Percentiles rank a stretch among this genome's conserved stretches.
Evolutionary conservation across 1,284 basidiomycete species (phyloP).

Genomic region (Coniferiporia sulphurascens): DNA sequence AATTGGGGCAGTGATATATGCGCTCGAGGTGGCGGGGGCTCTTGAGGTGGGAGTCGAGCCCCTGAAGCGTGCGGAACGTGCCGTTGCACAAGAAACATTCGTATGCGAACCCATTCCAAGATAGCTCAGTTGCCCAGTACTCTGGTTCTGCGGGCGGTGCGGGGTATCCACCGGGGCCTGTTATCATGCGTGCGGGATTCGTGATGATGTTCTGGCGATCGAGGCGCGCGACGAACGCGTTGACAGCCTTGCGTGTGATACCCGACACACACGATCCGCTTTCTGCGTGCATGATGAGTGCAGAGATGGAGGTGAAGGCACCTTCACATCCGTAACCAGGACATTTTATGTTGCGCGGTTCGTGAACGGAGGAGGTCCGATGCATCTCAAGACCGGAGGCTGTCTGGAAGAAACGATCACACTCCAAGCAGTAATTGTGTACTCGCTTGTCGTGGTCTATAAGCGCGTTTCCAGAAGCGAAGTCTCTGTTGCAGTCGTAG

Average conservation of each 20-base stretch:
- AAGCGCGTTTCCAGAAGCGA: too few relatives aligned
- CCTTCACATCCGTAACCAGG: constrained; percentile 24
- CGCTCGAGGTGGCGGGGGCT: constrained; percentile 26
- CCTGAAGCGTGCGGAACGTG: constrained; percentile 24
- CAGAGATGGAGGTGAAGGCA: constrained; percentile 28
- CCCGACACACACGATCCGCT: constrained; percentile 29
- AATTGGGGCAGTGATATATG: constrained; percentile 22
- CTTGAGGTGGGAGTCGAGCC: constrained; percentile 32
- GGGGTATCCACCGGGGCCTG: constrained; percentile 18
- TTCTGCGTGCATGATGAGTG: constrained; percentile 32
- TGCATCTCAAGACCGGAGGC: constrained; percentile 23
- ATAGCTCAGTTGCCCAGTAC: constrained; percentile 30
- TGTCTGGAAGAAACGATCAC: constrained; percentile 37
- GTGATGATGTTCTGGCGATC: constrained; percentile 30
- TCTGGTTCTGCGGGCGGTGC: background rate
- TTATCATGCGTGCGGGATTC: constrained; percentile 27
- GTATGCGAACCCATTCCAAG: constrained; percentile 34
- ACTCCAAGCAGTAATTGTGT: constrained; percentile 46
- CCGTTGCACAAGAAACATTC: constrained; percentile 36
- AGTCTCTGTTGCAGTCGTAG: constrained; percentile 21
- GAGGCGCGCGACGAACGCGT: constrained; percentile 24
- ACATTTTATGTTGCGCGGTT: constrained; percentile 24
- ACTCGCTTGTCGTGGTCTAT: constrained; percentile 14
- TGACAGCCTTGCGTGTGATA: constrained; percentile 27
- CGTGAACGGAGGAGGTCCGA: constrained; percentile 23